A percentile compares a stretch with the other conserved stretches of the same genome.
phyloP scores from a whole-genome alignment of 2,329 filamentous ascomycete genomes.

The Fusarium sp. region DNA sequence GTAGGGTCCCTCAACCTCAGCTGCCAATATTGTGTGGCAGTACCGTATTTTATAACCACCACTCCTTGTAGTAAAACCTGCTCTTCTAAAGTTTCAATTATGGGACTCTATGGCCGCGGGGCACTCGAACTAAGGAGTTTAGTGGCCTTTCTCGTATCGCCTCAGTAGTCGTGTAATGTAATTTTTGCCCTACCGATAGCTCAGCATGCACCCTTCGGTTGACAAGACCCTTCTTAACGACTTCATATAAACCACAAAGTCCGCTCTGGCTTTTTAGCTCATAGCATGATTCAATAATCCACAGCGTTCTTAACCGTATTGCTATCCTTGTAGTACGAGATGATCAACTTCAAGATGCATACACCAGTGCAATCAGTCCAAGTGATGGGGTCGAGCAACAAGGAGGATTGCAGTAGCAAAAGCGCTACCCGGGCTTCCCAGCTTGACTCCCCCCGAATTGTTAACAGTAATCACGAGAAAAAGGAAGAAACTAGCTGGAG shows the following conservation, averaged over 20 bases:
- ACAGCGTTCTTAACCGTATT: neutral
- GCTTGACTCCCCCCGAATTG: fast-evolving
- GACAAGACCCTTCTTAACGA: neutral
- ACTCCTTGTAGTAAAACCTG: no score
- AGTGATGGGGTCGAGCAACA: neutral
- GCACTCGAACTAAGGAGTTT: no score
- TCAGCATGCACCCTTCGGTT: neutral
- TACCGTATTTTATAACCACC: no score
- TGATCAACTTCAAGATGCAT: neutral
- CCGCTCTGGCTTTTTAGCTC: neutral
- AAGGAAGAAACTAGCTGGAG: neutral
- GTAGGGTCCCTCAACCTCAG: no score
- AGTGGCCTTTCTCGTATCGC: no score
- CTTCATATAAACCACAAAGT: neutral
- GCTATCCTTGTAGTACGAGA: neutral
- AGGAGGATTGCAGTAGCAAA: neutral
- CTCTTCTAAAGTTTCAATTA: no score
- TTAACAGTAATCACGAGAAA: fast-evolving
- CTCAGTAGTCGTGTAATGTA: neutral
- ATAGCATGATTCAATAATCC: neutral
- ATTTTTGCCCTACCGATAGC: neutral
- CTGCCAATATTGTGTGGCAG: no score
- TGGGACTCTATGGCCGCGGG: no score
- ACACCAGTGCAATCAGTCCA: no score
- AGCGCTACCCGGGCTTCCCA: neutral